Evolutionary conservation across 768 basidiomycete genomes (phyloP).

Genomic region (Rhizopogon rudus): DNA sequence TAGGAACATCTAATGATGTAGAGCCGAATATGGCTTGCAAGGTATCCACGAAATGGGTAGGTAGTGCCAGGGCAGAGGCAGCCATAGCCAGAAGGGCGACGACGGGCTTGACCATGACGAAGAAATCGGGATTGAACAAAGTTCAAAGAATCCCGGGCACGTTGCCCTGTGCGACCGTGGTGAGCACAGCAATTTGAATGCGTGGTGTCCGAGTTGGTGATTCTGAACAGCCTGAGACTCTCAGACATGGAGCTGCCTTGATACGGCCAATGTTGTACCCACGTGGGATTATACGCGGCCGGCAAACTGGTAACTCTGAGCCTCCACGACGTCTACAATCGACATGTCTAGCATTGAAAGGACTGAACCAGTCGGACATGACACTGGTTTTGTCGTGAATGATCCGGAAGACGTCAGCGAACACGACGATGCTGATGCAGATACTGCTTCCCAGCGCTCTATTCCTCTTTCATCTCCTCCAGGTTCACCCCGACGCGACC

Average conservation of each 20-base stretch:
- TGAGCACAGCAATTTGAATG: background rate
- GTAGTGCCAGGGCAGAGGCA: background rate
- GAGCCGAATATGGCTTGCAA: background rate
- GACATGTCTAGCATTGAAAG: background rate
- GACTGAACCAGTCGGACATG: background rate
- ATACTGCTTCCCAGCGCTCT: conserved; percentile 76
- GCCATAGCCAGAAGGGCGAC: background rate
- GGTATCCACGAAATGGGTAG: background rate
- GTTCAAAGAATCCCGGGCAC: background rate
- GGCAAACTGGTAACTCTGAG: too few relatives aligned
- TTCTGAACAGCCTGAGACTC: too few relatives aligned
- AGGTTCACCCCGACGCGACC: conserved; percentile 43
- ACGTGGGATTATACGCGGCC: background rate
- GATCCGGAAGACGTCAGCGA: conserved; percentile 6
- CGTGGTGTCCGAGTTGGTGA: background rate
- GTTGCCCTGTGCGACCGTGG: background rate
- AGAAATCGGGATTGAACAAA: background rate
- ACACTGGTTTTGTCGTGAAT: background rate
- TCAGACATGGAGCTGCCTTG: background rate
- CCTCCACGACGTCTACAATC: background rate
- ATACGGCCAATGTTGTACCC: background rate
- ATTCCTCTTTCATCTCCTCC: conserved; percentile 69
- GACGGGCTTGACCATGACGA: background rate
- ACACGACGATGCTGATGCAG: conserved; percentile 50
- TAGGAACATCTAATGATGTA: conserved; percentile 10